Evolutionary conservation across 345 rosid species (phyloP), one percentile per base, ranked within the genome.

Genomic region (Luvunga scandens): DNA sequence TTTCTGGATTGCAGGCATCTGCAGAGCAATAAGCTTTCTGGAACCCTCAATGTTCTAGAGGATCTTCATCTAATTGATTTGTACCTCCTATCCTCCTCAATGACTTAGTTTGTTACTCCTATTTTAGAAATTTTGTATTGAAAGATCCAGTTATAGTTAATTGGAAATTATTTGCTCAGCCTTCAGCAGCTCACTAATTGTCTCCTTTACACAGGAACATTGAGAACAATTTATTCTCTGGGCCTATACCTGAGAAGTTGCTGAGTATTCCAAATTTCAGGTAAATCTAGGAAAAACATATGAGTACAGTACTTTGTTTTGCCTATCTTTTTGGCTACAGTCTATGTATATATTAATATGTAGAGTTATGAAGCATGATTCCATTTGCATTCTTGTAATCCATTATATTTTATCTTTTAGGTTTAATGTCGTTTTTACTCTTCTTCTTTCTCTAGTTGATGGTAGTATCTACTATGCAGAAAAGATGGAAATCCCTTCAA

Each of bases 401-500:
- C n/a, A 22, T 30, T 1, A 30, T 19, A 22, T 63, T 28, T n/a
- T 48, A 64, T 30, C 16, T 19, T 36, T 38, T 28, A 67, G 34
- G 56, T 42, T 39, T 55, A 36, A 61, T 25, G 25, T 56, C 14
- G 55, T 31, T 22, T 9, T 0, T 30, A 25, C 50, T 30, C 48
- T 22, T 24, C 31, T 75, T 57, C 28, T 30, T 73, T 71, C 9
- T 38, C 7, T 75, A 45, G 34, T 65, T 77, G 3, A 77, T 53
- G 18, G 50, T 75, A 3, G 12, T 64, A 24, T 79, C 7, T 76
- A 48, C 60, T 77, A 68, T 69, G 81, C 97, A 96, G 99, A 77
- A 96, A 81, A 88, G 98, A 88, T 76, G 98, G 99, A 77, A 96
- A 95, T 79, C 99, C 95, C 7, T 96, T 96, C 81, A 91, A 94